A percentile compares a stretch with the other conserved stretches of the same genome.
Conservation (phyloP, 345 rosid species). For the Salix purpurea region DNA sequence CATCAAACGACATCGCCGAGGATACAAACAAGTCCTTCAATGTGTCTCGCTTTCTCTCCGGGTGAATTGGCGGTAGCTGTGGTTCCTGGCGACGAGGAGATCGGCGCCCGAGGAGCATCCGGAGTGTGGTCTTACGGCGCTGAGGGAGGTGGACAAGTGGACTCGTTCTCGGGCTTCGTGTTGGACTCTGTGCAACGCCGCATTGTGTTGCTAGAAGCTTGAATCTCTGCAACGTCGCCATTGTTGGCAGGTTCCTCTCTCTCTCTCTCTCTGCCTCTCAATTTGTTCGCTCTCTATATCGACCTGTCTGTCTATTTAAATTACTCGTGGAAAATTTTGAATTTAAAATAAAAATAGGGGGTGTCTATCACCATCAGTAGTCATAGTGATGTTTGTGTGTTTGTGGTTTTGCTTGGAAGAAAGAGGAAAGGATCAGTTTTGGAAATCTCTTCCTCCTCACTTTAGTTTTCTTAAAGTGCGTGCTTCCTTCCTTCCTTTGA, state of each 20-base stretch:
- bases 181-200: slow-evolving; percentile 73
- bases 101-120: slow-evolving; percentile 61
- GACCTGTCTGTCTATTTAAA: not conserved
- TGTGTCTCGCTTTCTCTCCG: slow-evolving; percentile 33
- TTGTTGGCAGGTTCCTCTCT: slow-evolving; percentile 13
- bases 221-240: slow-evolving; percentile 84
- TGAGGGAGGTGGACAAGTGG: slow-evolving; percentile 60
- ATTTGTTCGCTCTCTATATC: not conserved
- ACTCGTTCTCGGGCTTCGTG: slow-evolving; percentile 74
- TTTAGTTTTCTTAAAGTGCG: slow-evolving; percentile 38
- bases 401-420: slow-evolving; percentile 24
- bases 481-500: slow-evolving; percentile 34
- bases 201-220: slow-evolving; percentile 83
- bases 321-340: not conserved
- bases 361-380: not conserved
- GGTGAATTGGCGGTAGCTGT: slow-evolving; percentile 21
- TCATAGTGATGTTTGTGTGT: slow-evolving; percentile 2
- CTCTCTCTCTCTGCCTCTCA: slow-evolving; percentile 4
- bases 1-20: slow-evolving; percentile 21
- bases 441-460: slow-evolving; percentile 13
- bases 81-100: slow-evolving; percentile 22
- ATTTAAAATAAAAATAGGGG: slow-evolving; percentile 4
- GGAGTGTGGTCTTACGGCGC: slow-evolving; percentile 60
- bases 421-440: slow-evolving; percentile 39
- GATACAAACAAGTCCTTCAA: slow-evolving; percentile 71